phyloP scores from a whole-genome alignment of 805 yeast species.

The Sungouiozyma intestinalis region DNA sequence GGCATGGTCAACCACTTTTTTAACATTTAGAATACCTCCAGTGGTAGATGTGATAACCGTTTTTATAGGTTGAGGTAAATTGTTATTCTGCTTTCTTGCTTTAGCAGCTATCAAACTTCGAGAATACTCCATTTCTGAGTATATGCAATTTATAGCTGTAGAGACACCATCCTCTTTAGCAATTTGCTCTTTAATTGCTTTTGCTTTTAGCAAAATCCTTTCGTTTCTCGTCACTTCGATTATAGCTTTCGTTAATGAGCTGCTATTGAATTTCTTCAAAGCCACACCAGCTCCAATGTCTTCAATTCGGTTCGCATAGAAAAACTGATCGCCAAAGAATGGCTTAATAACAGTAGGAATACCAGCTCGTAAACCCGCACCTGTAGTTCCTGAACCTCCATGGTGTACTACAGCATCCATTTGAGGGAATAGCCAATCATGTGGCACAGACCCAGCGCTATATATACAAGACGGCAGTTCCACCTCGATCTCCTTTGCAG shows the following conservation, averaged over 20 bases:
- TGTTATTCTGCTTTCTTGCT: slow-evolving; percentile 16
- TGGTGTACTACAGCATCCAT: slow-evolving; percentile 94
- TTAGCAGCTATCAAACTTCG: slow-evolving; percentile 42
- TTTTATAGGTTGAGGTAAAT: background rate
- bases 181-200: slow-evolving; percentile 49
- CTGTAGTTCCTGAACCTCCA: slow-evolving; percentile 96
- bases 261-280: slow-evolving; percentile 55
- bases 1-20: background rate
- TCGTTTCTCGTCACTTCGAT: slow-evolving; percentile 55
- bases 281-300: slow-evolving; percentile 80
- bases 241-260: slow-evolving; percentile 56
- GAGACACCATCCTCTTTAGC: slow-evolving; percentile 70
- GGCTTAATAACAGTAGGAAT: slow-evolving; percentile 87
- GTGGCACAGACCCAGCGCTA: slow-evolving; percentile 69
- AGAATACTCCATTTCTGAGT: slow-evolving; percentile 71
- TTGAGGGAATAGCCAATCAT: slow-evolving; percentile 86
- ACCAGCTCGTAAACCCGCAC: slow-evolving; percentile 80
- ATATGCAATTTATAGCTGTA: slow-evolving; percentile 68
- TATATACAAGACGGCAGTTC: slow-evolving; percentile 56
- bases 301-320: slow-evolving; percentile 78
- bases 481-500: slow-evolving; percentile 29
- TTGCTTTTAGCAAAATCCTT: slow-evolving; percentile 60
- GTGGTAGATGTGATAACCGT: background rate
- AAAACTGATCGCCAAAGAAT: slow-evolving; percentile 92
- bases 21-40: slow-evolving; percentile 6